Base-by-base conservation (phyloP, 208 protist species). In the Crithidia bombi region DNA sequence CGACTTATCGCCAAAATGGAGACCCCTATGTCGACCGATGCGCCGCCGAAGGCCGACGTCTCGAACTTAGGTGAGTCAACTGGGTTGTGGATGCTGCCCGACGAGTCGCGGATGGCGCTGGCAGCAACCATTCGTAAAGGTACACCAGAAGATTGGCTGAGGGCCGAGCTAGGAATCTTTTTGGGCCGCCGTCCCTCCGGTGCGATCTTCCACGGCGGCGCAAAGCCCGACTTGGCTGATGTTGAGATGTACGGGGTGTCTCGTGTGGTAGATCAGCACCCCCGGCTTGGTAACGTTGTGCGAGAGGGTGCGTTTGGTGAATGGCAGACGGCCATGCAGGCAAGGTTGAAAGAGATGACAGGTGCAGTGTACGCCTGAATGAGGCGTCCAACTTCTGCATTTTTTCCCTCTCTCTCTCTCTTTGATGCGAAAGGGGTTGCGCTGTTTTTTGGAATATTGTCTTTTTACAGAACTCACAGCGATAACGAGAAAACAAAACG, bases 181-280 rank as follows among this genome's bases (percentile, higher is more conserved):
- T 44, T 80, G 49, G 55, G 66, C 10, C 75, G 68, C 43, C 77
- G 67, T 51, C 69, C 43, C 0, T 59, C 28, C n/a, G 55, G 55
- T 4, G 56, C 66, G 10, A 39, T 82, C 5, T 92, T 94, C 62
- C 89, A 94, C 75, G 89, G 89, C 21, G 89, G 89, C 25, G 65
- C 54, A 10, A 61, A 68, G 49, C 89, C 89, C 3, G 89, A 94
- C 55, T 56, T 94, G 46, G 86, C 85, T 6, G 89, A 94, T 54
- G 50, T 94, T 12, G 86, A 94, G 78, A 89, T 94, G 82, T 94
- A 85, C 64, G 89, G 79, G 17, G 85, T 92, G 38, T 89, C 83
- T 21, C 89, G 86, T 12, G 75, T 91, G 17, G 59, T 92, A 11
- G 62, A 71, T 46, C 64, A 55, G 44, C 89, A 94, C 58, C 86